Evolutionary conservation across 2,329 filamentous ascomycete genomes (phyloP).

Genomic region (Calonectria montana): DNA sequence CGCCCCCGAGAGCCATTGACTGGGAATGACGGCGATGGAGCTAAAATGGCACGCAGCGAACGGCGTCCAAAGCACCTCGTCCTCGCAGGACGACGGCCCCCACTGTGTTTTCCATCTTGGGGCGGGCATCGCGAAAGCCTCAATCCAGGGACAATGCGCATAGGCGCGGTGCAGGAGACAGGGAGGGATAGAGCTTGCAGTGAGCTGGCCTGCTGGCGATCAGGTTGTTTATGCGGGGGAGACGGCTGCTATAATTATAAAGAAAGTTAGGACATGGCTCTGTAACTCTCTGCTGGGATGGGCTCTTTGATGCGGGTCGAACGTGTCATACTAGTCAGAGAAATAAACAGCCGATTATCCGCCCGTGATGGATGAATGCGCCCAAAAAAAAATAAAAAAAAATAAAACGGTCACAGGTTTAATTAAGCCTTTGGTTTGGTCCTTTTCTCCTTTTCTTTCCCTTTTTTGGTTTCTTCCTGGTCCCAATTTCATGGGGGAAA

Average conservation of each 20-base stretch:
- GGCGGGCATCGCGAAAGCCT: not conserved
- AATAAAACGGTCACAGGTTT: not conserved
- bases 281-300: conserved; percentile 10
- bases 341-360: conserved; percentile 12
- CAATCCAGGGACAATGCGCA: not conserved
- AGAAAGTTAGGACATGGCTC: not conserved
- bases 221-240: conserved; percentile 7
- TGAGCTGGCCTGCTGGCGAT: not conserved
- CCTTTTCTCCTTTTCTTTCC: not conserved
- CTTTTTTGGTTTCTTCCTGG: not conserved
- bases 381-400: no score
- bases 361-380: not conserved
- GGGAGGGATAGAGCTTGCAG: not conserved
- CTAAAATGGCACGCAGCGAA: conserved; percentile 5
- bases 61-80: not conserved
- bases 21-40: not conserved
- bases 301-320: not conserved
- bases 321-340: conserved; percentile 18
- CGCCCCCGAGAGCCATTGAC: not conserved
- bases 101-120: not conserved
- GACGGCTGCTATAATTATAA: conserved; percentile 10
- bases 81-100: not conserved
- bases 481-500: not conserved
- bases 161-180: not conserved
- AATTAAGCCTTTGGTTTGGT: not conserved